Evolutionary conservation across 305 asterid genomes (phyloP), one percentile per base, ranked within the genome.

Genomic region (Rubia tinctorum): DNA sequence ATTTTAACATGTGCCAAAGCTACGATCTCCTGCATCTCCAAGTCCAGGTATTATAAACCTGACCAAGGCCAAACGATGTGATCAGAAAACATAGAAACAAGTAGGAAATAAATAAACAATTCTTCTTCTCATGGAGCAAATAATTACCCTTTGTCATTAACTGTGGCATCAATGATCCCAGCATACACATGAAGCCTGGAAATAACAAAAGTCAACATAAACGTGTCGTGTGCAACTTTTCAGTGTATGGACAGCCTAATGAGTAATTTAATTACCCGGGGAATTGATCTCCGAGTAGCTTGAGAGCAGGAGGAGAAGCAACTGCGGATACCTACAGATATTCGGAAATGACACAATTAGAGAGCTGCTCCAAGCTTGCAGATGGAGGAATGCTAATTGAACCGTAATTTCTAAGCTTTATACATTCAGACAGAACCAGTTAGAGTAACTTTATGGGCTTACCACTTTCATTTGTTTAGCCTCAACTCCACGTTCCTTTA

Each of bases 1-100:
- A 27, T 40, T 22, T 12, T 22, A 83, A 86, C 84, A 95, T 80
- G 99, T 89, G 82, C 90, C 99, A 79, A 86, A 95, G 88, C 97
- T 88, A 73, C 99, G 96, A 77, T 95, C 97, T 71, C 97, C 98
- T 49, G 98, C 97, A 83, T 95, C 99, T 60, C 99, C 99, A 6
- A 95, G 82, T 55, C 99, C 99, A 51, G 99, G 99, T 66, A 92
- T 75, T 73, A 95, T 95, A 81, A 88, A 90, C 91, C 99, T 94
- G 90, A 80, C 82, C 81, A 76, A 63, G 51, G 23, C 68, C 53
- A 71, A 80, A 49, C 30, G 47, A 63, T 13, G 51, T 18, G 78
- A 56, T 73, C 73, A 22, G 78, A 40, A 68, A 73, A 3, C 66
- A 60, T 20, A 43, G 64, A 47, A 42, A 27, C 12, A 56, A 43